Conservation (phyloP, 192 early-diverging fungal species). For the Pilaira anomala region DNA sequence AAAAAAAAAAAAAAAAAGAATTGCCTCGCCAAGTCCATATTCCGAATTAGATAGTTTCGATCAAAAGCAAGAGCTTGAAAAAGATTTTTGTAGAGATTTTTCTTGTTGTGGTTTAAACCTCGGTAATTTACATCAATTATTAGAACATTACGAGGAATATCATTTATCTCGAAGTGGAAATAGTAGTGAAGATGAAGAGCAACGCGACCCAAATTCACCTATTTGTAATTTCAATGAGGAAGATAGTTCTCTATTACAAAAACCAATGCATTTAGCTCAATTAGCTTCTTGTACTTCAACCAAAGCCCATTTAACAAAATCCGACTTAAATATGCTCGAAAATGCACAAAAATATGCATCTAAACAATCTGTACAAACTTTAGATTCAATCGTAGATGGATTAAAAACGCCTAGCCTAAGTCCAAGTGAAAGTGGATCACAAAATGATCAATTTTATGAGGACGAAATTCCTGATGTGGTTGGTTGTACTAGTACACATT, state of each 20-base stretch:
- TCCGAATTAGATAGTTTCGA: not conserved
- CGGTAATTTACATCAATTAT: conserved; percentile 83
- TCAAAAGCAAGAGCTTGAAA: conserved; percentile 61
- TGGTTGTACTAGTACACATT: no score
- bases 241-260: not conserved
- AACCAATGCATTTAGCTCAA: not conserved
- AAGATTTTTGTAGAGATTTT: conserved; percentile 90
- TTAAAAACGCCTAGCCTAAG: conserved; percentile 5
- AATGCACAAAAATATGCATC: conserved; percentile 4
- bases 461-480: no score
- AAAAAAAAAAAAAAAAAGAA: not conserved
- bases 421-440: not conserved
- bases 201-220: no score
- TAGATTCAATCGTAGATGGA: conserved; percentile 3
- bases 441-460: no score
- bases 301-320: not conserved
- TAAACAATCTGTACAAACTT: conserved; percentile 2
- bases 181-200: no score
- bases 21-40: not conserved
- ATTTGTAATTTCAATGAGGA: not conserved
- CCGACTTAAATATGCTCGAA: conserved; percentile 6
- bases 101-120: conserved; percentile 86
- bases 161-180: conserved; percentile 50
- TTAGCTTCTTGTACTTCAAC: not conserved
- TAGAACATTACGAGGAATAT: conserved; percentile 92